Base-by-base conservation (phyloP, 164 flowering plant genomes). In the Liriodendron chinense region DNA sequence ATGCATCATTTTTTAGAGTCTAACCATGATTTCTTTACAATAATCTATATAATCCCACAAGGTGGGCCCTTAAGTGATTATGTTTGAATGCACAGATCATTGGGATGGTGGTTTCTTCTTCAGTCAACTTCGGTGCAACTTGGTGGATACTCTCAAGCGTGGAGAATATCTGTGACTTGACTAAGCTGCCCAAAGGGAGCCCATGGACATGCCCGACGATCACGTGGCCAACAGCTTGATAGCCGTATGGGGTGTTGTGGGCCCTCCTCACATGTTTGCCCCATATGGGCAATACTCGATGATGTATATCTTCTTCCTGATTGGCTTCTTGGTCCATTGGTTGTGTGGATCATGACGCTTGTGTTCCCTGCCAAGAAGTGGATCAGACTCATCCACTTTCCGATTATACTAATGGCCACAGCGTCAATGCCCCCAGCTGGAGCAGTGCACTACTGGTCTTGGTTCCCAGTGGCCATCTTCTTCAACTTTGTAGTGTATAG, bases 151-250 rank as follows among this genome's bases (percentile, higher is more conserved):
- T 75, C 1, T 68, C 72, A 1, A 43, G 65, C 0, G 10, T 79
- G 1, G 75, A 75, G 22, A 59, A 75, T 73, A 75, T 79, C 3
- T 79, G 81, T 20, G 59, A 79, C 18, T 24, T 50, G 10, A 6
- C 12, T 7, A 61, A 67, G 1, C 59, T 79, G 13, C 81, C 81
- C 0, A 71, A 48, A 9, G 81, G 81, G 10, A 79, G 78, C 68
- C 81, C 81, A 18, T 79, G 81, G 81, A 79, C 78, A 23, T 79
- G 81, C 18, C 81, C 2, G 13, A 34, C 14, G 75, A 72, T 21
- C 72, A 72, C 3, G 70, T 79, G 2, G 69, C 59, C 66, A 75
- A 79, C 57, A 75, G 73, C 43, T 57, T 73, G 5, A 75, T 78
- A 1, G 67, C 48, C 10, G 66, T 78, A n/a, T 78, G 80, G 77